Evolutionary conservation across 805 yeast genomes (phyloP).

Genomic region (Maudiozyma pseudohumilis): DNA sequence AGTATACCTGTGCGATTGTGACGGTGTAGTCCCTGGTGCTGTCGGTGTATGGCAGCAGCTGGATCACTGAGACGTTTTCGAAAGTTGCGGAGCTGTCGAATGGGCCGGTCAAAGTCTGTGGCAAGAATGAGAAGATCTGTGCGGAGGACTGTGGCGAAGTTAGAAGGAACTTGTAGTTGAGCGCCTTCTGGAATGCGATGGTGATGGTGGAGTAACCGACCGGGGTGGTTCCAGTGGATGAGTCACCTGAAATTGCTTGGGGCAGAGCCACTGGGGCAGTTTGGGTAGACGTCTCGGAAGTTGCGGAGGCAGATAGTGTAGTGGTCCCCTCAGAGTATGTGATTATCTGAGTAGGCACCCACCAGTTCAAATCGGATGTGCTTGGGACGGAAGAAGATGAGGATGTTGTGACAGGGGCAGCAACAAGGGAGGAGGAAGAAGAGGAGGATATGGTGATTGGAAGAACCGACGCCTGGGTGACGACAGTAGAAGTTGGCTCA

Average conservation of each 20-base stretch:
- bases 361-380: conserved; percentile 10
- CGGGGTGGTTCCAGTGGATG: conserved; percentile 27
- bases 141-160: conserved; percentile 77
- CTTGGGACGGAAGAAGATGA: background rate
- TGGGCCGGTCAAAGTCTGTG: conserved; percentile 56
- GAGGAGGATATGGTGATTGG: background rate
- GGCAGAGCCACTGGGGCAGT: conserved; percentile 36
- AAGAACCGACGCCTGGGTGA: background rate
- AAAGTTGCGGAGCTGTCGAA: conserved; percentile 30
- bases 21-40: conserved; percentile 51
- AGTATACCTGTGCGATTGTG: conserved; percentile 80
- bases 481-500: background rate
- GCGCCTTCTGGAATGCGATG: conserved; percentile 49
- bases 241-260: conserved; percentile 31
- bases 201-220: conserved; percentile 22
- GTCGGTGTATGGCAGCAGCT: conserved; percentile 68
- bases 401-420: background rate
- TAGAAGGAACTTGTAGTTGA: conserved; percentile 81
- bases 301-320: background rate
- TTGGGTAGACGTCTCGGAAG: conserved; percentile 15
- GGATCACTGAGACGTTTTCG: conserved; percentile 48
- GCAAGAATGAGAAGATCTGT: conserved; percentile 59
- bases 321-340: conserved; percentile 27
- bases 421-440: background rate
- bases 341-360: conserved; percentile 39